Conservation (phyloP, 176 grass and related monocot species). For the Thalia dealbata region DNA sequence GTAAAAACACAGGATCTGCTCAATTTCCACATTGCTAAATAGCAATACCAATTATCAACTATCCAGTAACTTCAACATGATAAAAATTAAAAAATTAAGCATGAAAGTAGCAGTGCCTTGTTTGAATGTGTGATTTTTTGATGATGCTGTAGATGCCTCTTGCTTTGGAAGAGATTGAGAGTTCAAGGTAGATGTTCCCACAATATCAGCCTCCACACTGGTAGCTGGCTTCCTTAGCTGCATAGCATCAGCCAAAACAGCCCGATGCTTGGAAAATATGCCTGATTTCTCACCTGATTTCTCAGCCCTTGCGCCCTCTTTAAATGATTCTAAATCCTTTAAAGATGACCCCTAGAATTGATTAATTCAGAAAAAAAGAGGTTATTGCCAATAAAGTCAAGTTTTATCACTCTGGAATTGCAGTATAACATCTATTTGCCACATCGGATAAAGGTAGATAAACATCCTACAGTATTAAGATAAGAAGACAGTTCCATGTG, state of each 20-base stretch:
- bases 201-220: constrained; percentile 91
- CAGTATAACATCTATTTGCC: too few relatives aligned
- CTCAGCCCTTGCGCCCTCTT: constrained; percentile 50
- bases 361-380: neutral
- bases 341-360: constrained; percentile 34
- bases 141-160: constrained; percentile 80
- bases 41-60: neutral
- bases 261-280: constrained; percentile 56
- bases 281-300: constrained; percentile 35
- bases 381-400: constrained; percentile 2
- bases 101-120: constrained; percentile 40
- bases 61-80: constrained; percentile 1
- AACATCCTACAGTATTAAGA: neutral
- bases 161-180: constrained; percentile 77
- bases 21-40: neutral
- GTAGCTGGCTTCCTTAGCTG: constrained; percentile 68
- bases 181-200: constrained; percentile 69
- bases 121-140: constrained; percentile 92
- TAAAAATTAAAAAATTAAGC: constrained; percentile 8
- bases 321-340: constrained; percentile 71
- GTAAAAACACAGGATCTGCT: constrained; percentile 11
- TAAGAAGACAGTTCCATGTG: neutral
- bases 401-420: neutral
- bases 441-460: neutral
- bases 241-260: constrained; percentile 45